Evolutionary conservation across 2,329 filamentous ascomycete genomes (phyloP).

Genomic region (Stachybotrys chartarum): DNA sequence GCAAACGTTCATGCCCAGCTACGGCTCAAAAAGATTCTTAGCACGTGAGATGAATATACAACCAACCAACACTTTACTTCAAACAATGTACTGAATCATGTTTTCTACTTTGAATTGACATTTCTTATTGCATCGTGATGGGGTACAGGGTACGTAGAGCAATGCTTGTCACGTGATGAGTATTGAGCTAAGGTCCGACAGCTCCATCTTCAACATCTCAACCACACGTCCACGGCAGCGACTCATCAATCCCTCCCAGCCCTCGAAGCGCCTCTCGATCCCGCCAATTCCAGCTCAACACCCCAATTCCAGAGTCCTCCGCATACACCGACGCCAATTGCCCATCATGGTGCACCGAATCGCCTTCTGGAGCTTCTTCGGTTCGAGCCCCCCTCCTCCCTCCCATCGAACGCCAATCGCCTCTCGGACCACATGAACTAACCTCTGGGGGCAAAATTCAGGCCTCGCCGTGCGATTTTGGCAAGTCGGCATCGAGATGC

Average conservation of each 20-base stretch:
- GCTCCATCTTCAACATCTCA: constrained; percentile 16
- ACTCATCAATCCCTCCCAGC: constrained; percentile 11
- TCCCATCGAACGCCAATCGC: neutral
- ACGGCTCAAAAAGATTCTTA: no score
- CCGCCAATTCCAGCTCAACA: constrained; percentile 10
- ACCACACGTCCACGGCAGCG: constrained; percentile 16
- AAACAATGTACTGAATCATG: no score
- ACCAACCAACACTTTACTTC: no score
- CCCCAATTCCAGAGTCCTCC: constrained; percentile 5
- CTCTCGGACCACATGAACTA: neutral
- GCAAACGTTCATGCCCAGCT: no score
- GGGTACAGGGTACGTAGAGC: neutral
- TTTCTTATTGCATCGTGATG: no score
- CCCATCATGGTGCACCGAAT: constrained; percentile 55
- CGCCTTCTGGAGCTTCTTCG: constrained; percentile 86
- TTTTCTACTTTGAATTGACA: no score
- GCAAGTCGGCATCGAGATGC: constrained; percentile 98
- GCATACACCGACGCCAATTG: constrained; percentile 16
- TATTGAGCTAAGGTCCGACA: constrained; percentile 16
- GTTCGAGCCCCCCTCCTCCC: constrained; percentile 41
- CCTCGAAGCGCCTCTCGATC: constrained; percentile 9
- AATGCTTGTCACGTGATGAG: constrained; percentile 13
- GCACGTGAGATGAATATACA: no score
- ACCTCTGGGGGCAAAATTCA: constrained; percentile 27
- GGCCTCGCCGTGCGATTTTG: constrained; percentile 87